A percentile compares a stretch with the other conserved stretches of the same genome.
phyloP scores from a whole-genome alignment of 192 early-diverging fungal species.

The Gryganskiella cystojenkinii region DNA sequence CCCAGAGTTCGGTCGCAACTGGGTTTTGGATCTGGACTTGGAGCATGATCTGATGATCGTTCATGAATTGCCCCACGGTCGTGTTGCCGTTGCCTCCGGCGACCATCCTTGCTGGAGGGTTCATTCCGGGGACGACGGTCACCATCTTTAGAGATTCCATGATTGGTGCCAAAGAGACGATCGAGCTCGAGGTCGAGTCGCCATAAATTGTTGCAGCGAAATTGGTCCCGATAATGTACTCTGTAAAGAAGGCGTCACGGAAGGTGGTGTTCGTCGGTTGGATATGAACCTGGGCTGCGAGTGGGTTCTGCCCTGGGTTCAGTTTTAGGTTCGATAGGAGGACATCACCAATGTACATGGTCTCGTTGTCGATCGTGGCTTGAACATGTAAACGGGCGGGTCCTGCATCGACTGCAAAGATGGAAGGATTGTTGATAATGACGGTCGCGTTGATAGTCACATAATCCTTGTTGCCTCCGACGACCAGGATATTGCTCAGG shows the following conservation, averaged over 20 bases:
- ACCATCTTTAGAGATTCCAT: slow-evolving; percentile 28
- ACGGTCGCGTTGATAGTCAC: slow-evolving; percentile 34
- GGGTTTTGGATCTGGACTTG: slow-evolving; percentile 41
- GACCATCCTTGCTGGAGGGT: slow-evolving; percentile 16
- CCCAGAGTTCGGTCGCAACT: slow-evolving; percentile 31
- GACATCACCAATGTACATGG: slow-evolving; percentile 30
- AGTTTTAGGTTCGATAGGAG: slow-evolving; percentile 18
- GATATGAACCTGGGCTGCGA: slow-evolving; percentile 15
- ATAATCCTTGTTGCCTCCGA: slow-evolving; percentile 15
- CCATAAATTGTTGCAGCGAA: slow-evolving; percentile 32
- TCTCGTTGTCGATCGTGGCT: background rate
- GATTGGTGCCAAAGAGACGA: slow-evolving; percentile 14
- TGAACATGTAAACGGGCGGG: slow-evolving; percentile 17
- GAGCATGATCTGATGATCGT: slow-evolving; percentile 24
- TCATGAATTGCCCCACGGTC: slow-evolving; percentile 25
- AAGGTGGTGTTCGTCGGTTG: slow-evolving; percentile 19
- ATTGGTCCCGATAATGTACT: slow-evolving; percentile 28
- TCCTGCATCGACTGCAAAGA: slow-evolving; percentile 37
- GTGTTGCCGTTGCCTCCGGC: slow-evolving; percentile 28
- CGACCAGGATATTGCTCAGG: slow-evolving; percentile 13
- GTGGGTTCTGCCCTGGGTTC: slow-evolving; percentile 18
- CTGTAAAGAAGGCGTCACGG: slow-evolving; percentile 24
- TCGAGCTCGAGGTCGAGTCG: slow-evolving; percentile 13
- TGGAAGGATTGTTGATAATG: slow-evolving; percentile 30
- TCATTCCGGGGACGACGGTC: slow-evolving; percentile 34